These are phyloP conservation scores for Eremochloa ophiuroides DNA, from an alignment of 176 grass and related monocot species.

Conservation along the genomic window DNA sequence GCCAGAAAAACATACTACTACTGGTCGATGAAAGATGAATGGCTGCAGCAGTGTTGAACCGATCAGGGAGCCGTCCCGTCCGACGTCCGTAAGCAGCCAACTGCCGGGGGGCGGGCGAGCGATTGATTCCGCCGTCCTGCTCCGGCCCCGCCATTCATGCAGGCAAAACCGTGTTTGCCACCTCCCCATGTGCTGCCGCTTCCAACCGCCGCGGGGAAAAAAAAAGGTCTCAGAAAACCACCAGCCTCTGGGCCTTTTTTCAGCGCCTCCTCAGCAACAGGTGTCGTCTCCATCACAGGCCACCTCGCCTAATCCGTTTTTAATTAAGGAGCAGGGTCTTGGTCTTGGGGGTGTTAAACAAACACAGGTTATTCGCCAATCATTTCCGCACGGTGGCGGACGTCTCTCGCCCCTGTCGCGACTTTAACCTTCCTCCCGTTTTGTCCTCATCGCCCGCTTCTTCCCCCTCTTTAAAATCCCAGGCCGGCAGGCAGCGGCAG, in stretches of 20 bases:
- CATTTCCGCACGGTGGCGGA: slow-evolving; percentile 37
- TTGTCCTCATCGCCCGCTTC: slow-evolving; percentile 29
- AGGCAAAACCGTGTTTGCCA: slow-evolving; percentile 43
- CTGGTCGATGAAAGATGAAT: not conserved
- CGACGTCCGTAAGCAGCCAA: slow-evolving; percentile 9
- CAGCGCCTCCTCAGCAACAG: slow-evolving; percentile 7
- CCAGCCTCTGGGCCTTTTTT: not conserved
- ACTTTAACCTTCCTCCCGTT: slow-evolving; percentile 15
- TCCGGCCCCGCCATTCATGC: slow-evolving; percentile 48
- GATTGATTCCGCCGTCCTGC: slow-evolving; percentile 53
- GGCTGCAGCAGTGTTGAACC: not conserved
- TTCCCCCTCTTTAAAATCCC: slow-evolving; percentile 33
- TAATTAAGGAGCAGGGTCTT: not conserved
- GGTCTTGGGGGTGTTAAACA: slow-evolving; percentile 16
- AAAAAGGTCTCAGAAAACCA: slow-evolving; percentile 5
- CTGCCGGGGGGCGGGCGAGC: not conserved
- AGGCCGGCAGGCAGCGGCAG: not conserved
- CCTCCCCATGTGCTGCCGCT: slow-evolving; percentile 57
- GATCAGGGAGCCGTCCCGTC: not conserved
- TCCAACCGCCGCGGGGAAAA: slow-evolving; percentile 29
- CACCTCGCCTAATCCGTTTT: not conserved
- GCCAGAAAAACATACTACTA: not conserved
- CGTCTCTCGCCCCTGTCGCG: slow-evolving; percentile 30
- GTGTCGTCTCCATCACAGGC: slow-evolving; percentile 12
- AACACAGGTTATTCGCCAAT: slow-evolving; percentile 21